A percentile compares a stretch with the other conserved stretches of the same genome.
Conservation (phyloP, 1,284 basidiomycete genomes). For the Quambalaria eucalypti region DNA sequence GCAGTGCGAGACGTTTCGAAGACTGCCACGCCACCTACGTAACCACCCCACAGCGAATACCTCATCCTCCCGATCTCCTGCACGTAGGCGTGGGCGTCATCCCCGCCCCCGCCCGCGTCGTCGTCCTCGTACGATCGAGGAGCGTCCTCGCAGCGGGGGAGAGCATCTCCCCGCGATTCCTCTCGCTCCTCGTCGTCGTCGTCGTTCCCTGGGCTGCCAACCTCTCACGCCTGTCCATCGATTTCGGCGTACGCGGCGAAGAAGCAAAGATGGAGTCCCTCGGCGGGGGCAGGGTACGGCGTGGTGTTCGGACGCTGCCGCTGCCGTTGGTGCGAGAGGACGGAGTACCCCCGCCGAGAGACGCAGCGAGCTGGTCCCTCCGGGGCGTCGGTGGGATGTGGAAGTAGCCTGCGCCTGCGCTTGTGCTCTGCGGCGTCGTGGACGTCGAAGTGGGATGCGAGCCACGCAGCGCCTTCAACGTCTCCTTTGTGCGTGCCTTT, state of each 20-base stretch:
- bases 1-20: no score
- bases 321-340: background rate
- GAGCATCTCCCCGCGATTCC: background rate
- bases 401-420: background rate
- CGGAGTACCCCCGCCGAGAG: background rate
- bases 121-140: slow-evolving; percentile 17
- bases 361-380: slow-evolving; percentile 1
- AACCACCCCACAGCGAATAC: no score
- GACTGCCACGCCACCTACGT: no score
- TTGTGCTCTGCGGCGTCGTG: background rate
- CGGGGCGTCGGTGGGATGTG: slow-evolving; percentile 2
- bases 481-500: background rate
- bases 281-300: background rate
- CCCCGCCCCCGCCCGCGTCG: no score
- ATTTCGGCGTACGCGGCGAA: no score
- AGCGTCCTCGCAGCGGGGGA: slow-evolving; percentile 16
- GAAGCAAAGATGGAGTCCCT: slow-evolving; percentile 4
- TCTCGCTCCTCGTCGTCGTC: no score
- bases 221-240: slow-evolving; percentile 5
- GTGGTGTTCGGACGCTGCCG: background rate
- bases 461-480: background rate
- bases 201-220: slow-evolving; percentile 1
- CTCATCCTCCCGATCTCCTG: no score
- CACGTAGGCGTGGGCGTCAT: no score
- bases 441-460: background rate